Conservation (phyloP, 192 early-diverging fungal species). For the Oehlia diaphana region DNA sequence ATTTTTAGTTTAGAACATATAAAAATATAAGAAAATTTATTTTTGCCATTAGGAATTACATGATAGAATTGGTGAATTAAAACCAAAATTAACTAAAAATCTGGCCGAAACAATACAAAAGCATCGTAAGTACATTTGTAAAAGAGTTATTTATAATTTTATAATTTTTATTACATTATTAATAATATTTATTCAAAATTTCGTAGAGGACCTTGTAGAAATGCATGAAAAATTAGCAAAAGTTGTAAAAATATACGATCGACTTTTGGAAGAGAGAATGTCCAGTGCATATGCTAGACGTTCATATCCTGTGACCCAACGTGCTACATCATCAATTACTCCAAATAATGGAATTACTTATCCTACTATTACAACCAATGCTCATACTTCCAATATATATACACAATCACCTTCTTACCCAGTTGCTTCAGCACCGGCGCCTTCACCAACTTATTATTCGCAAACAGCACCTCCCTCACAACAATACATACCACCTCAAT, state of each 20-base stretch:
- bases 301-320: neutral
- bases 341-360: neutral
- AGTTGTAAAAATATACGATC: conserved; percentile 86
- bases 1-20: neutral
- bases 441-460: conserved; percentile 14
- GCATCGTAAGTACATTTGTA: conserved; percentile 54
- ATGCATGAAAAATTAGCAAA: conserved; percentile 80
- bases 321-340: neutral
- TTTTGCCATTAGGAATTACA: conserved; percentile 55
- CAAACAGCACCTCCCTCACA: conserved; percentile 10
- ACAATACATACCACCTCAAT: neutral
- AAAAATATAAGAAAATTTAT: conserved; percentile 7
- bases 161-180: neutral
- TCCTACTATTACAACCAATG: conserved; percentile 5
- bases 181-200: neutral
- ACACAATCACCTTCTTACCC: conserved; percentile 18
- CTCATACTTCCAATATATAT: conserved; percentile 4
- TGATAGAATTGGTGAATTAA: conserved; percentile 82
- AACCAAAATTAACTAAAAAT: conserved; percentile 76
- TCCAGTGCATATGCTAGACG: conserved; percentile 35
- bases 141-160: neutral
- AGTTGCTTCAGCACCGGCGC: conserved; percentile 26
- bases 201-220: conserved; percentile 62
- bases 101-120: conserved; percentile 76
- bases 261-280: conserved; percentile 77